Percentiles rank a stretch among this genome's conserved stretches.
Conservation (phyloP, 495 filamentous ascomycete genomes). For the Barbatosphaeria neglecta region DNA sequence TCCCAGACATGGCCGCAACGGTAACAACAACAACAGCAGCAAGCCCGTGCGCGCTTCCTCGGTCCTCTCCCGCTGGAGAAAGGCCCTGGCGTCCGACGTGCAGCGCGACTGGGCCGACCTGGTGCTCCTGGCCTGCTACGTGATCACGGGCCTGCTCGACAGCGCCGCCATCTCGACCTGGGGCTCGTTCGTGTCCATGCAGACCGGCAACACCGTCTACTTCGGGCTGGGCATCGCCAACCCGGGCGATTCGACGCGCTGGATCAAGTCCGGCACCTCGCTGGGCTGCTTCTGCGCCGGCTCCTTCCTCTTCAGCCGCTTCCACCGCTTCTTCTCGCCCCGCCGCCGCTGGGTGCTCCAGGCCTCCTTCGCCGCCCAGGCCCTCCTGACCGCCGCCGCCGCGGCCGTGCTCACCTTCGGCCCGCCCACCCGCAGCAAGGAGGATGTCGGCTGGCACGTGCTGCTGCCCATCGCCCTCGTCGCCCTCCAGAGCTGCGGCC, state of each 20-base stretch:
- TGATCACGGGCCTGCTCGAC: slow-evolving; percentile 64
- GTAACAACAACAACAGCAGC: background rate
- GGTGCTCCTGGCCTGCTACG: slow-evolving; percentile 53
- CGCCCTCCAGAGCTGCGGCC: slow-evolving; percentile 59
- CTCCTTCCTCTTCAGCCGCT: slow-evolving; percentile 49
- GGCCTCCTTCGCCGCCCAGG: slow-evolving; percentile 47
- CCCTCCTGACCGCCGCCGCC: slow-evolving; percentile 39
- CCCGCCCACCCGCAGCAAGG: slow-evolving; percentile 19
- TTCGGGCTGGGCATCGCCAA: slow-evolving; percentile 53
- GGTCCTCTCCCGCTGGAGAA: slow-evolving; percentile 14
- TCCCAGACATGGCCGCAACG: no score
- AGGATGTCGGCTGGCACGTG: slow-evolving; percentile 42
- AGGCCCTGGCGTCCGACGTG: slow-evolving; percentile 37
- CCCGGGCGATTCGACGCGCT: slow-evolving; percentile 41
- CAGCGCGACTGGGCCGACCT: slow-evolving; percentile 46
- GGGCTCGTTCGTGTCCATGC: slow-evolving; percentile 71
- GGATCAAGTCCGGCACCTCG: slow-evolving; percentile 55
- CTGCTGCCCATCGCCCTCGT: slow-evolving; percentile 51
- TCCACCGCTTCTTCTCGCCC: slow-evolving; percentile 46
- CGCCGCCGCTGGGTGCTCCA: slow-evolving; percentile 51
- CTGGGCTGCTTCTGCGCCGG: slow-evolving; percentile 57
- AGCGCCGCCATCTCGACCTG: slow-evolving; percentile 60
- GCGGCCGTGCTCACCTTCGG: slow-evolving; percentile 45
- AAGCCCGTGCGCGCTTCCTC: slow-evolving; percentile 1
- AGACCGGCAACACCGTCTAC: slow-evolving; percentile 69